Evolutionary conservation across 768 basidiomycete species (phyloP), one percentile per base, ranked within the genome.

Genomic region (Hypsizygus marmoreus): DNA sequence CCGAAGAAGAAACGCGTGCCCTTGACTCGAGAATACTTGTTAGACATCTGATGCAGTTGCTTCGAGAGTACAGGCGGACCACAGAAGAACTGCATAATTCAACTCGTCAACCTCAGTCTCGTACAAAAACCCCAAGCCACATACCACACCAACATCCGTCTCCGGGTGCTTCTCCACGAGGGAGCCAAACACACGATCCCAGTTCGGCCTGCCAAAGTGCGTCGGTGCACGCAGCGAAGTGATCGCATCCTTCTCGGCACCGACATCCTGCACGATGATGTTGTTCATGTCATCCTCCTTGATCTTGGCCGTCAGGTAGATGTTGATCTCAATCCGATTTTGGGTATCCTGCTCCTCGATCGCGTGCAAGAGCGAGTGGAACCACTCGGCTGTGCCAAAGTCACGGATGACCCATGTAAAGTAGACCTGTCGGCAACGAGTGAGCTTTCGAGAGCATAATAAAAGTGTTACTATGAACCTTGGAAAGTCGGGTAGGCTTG

Each of bases 321-420:
- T 95, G 69, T 86, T 92, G 62, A 95, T 95, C 72, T 97, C 94
- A 51, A 95, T 95, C 51, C 82, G 70, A 63, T 87, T 84, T 63
- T 82, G 81, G 8, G 77, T 78, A 60, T 97, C 95, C 63, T 97
- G 91, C 54, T 91, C 91, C 64, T 97, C 94, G 54, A 95, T 89
- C 16, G 95, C 94, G 55, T 90, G 83, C 49, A 97, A 73, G 23
- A 97, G 81, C 6, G 89, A 91, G 68, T 95, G 91, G 82, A 97
- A 95, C 90, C 90, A 93, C 63, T 91, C 90, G 4, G 90, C 89
- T 29, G 79, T 79, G 51, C 87, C 89, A 59, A 91, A 93, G 65
- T 95, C 92, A 56, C 91, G 87, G 62, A 95, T 95, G 59, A 95
- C 91, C 93, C 92, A 95, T 12, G 89, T 90, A 63, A 95, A 92